Percentiles rank a stretch among this genome's conserved stretches.
phyloP scores from a whole-genome alignment of 805 yeast species.

The Myxozyma melibiosi region DNA sequence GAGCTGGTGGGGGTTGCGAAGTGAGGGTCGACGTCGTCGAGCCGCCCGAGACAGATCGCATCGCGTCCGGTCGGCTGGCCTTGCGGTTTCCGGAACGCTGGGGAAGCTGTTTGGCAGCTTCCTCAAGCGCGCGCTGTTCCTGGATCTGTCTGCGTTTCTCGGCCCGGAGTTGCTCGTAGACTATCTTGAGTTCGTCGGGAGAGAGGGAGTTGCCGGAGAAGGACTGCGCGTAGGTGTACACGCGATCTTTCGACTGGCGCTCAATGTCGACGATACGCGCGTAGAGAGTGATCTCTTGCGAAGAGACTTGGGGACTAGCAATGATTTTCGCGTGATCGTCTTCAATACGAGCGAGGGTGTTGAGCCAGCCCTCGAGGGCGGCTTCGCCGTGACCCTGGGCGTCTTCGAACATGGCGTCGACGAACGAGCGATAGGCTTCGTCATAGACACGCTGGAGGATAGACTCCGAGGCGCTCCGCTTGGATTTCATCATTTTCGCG shows the following conservation, averaged over 20 bases:
- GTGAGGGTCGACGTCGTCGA: neutral
- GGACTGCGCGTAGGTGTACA: conserved; percentile 30
- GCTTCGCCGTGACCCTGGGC: conserved; percentile 42
- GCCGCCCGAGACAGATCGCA: conserved; percentile 19
- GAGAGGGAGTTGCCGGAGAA: conserved; percentile 24
- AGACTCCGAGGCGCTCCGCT: conserved; percentile 26
- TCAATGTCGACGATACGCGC: conserved; percentile 45
- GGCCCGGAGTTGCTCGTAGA: conserved; percentile 27
- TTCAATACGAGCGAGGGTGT: conserved; percentile 42
- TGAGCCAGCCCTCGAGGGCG: conserved; percentile 44
- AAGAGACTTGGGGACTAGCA: conserved; percentile 40
- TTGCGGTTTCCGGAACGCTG: conserved; percentile 6
- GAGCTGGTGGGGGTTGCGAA: neutral
- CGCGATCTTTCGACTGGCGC: conserved; percentile 46
- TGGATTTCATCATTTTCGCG: conserved; percentile 18
- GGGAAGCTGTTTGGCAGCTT: conserved; percentile 10
- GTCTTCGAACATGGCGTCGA: conserved; percentile 46
- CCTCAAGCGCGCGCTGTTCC: conserved; percentile 8
- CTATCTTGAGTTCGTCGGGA: conserved; percentile 15
- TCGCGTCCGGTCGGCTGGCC: conserved; percentile 1
- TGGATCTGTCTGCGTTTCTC: conserved; percentile 19
- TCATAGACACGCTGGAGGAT: conserved; percentile 45
- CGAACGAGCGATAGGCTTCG: conserved; percentile 47
- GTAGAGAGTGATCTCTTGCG: conserved; percentile 42
- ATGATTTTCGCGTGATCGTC: conserved; percentile 40